Base-by-base conservation (phyloP, 163 green algal species). In the Picocystis sp. region DNA sequence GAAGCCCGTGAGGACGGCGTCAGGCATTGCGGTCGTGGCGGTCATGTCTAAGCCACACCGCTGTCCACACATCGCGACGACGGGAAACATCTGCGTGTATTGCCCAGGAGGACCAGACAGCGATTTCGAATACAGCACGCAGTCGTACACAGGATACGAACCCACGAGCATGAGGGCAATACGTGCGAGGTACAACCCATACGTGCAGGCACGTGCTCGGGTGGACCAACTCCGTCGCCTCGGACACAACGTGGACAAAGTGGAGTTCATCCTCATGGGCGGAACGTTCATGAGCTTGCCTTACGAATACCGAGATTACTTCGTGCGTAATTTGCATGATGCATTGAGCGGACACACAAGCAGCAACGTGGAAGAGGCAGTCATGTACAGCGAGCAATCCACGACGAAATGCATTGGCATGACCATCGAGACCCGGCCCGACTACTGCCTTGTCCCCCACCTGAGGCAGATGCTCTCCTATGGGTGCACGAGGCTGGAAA, bases 21-120 rank as follows among this genome's bases (percentile, higher is more conserved):
- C 75, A 29, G 89, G 89, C 43, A 93, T 98, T 53, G 89, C 89
- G 1, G 89, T 98, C 17, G 88, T 98, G 9, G 89, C 89, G 0
- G 88, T 98, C 14, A 98, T 98, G 89, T 92, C 75, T 65, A 98
- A 98, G 70, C 89, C 89, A 2, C 89, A 98, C 64, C 69, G 89
- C 41, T 94, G 83, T 66, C 83, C 83, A 0, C 83, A 94, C 72
- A 93, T 93, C 33, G 79, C 83, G 21, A 94, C 84, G 23, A 75
- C 55, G 15, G 88, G 88, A 58, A 93, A 93, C 77, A 94, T 97
- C 59, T 97, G 89, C 63, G 79, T 97, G 34, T 97, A 97, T 74
- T 97, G 89, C 67, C 89, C 89, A 0, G 89, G 89, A 11, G 89
- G 89, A 2, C 89, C 89, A 6, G 89, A 97, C 69, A 90, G 75